Evolutionary conservation across 2,329 filamentous ascomycete genomes (phyloP).

Genomic region (Fusarium sp.): DNA sequence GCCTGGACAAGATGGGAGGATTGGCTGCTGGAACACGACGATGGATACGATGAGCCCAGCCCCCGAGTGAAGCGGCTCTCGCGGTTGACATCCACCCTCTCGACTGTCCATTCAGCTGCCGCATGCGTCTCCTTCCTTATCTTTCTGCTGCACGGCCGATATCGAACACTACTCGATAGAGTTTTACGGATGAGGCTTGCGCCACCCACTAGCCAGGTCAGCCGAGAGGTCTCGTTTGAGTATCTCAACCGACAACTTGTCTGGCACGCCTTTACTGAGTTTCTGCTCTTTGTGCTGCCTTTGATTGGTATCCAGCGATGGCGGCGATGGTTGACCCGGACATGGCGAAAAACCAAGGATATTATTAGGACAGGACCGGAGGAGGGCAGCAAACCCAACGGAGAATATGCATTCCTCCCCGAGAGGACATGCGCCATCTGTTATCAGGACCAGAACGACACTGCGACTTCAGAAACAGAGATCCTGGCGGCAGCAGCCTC

Average conservation of each 20-base stretch:
- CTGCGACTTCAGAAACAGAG: conserved; percentile 77
- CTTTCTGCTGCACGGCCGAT: conserved; percentile 90
- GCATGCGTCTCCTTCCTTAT: conserved; percentile 88
- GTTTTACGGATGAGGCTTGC: conserved; percentile 85
- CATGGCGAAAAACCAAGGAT: conserved; percentile 84
- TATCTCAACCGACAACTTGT: conserved; percentile 97
- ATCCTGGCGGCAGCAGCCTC: conserved; percentile 76
- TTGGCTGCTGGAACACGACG: conserved; percentile 81
- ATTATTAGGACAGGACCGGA: conserved; percentile 63
- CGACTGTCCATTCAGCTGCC: conserved; percentile 81
- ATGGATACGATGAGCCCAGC: conserved; percentile 74
- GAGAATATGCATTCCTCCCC: conserved; percentile 86
- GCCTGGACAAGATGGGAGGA: conserved; percentile 93
- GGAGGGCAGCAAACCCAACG: conserved; percentile 65
- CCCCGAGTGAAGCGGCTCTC: conserved; percentile 67
- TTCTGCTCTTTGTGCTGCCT: conserved; percentile 95
- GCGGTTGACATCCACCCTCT: conserved; percentile 73
- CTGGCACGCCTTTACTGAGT: conserved; percentile 99
- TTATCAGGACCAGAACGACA: conserved; percentile 90
- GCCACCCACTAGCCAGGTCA: conserved; percentile 85
- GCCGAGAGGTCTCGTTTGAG: conserved; percentile 94
- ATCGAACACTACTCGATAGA: conserved; percentile 90
- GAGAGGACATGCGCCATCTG: conserved; percentile 97
- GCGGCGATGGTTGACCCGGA: conserved; percentile 86
- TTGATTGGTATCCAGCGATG: conserved; percentile 95